Conservation (phyloP, 2,329 filamentous ascomycete species). For the Chrysoporthe deuterocubensis region DNA sequence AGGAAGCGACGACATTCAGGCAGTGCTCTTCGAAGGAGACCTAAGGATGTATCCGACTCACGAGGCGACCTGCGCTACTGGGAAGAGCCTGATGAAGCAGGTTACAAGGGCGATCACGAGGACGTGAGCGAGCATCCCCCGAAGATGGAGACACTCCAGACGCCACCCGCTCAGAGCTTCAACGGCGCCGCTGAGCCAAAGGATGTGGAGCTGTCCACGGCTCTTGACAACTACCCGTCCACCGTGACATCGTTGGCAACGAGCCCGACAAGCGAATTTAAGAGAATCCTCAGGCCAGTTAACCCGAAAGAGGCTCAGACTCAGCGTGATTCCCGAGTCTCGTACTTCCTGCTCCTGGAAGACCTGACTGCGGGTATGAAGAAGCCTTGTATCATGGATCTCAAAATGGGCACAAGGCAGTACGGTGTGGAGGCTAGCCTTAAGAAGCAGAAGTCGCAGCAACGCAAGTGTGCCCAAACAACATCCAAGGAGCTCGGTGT, state of each 20-base stretch:
- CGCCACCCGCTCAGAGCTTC: slow-evolving; percentile 17
- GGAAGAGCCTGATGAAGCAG: slow-evolving; percentile 85
- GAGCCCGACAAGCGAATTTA: slow-evolving; percentile 44
- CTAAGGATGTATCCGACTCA: slow-evolving; percentile 69
- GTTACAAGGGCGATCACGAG: slow-evolving; percentile 73
- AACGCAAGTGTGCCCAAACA: slow-evolving; percentile 88
- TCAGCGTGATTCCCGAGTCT: slow-evolving; percentile 68
- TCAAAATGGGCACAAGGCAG: slow-evolving; percentile 98
- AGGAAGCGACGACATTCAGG: slow-evolving; percentile 82
- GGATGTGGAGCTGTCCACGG: slow-evolving; percentile 20
- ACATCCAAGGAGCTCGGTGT: slow-evolving; percentile 92
- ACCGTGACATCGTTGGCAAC: slow-evolving; percentile 42
- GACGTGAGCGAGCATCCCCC: slow-evolving; percentile 29
- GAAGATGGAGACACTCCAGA: slow-evolving; percentile 19
- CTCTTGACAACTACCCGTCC: slow-evolving; percentile 41
- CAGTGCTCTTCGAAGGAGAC: slow-evolving; percentile 76
- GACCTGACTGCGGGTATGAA: slow-evolving; percentile 97
- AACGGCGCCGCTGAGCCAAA: slow-evolving; percentile 26
- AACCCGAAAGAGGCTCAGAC: slow-evolving; percentile 79
- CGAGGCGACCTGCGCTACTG: slow-evolving; percentile 86
- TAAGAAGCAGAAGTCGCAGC: slow-evolving; percentile 92
- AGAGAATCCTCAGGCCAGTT: slow-evolving; percentile 61
- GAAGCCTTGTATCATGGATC: slow-evolving; percentile 91
- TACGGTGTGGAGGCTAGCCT: slow-evolving; percentile 90
- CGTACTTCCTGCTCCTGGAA: slow-evolving; percentile 91